Evolutionary conservation across 148 eudicot genomes (phyloP).

Genomic region (Rhododendron ferrugineum): DNA sequence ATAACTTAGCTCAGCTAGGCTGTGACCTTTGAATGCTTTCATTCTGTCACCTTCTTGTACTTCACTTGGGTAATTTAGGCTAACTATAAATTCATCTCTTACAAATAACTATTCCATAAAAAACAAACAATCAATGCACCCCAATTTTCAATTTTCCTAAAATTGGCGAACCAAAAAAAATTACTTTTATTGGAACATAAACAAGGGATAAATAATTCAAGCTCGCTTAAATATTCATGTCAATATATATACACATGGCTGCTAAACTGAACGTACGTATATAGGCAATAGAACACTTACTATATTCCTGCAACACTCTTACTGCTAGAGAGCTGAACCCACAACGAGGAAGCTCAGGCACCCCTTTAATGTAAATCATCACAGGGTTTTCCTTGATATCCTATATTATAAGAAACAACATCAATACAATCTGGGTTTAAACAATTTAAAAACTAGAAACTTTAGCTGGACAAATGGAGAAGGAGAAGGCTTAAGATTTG

Average conservation of each 20-base stretch:
- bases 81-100: background rate
- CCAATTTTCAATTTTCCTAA: background rate
- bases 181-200: background rate
- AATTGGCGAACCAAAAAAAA: background rate
- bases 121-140: background rate
- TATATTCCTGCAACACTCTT: constrained; percentile 64
- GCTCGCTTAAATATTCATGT: background rate
- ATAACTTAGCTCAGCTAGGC: background rate
- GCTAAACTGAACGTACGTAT: background rate
- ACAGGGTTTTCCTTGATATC: constrained; percentile 89
- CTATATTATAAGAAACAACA: constrained; percentile 26
- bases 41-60: background rate
- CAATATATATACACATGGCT: background rate
- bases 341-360: constrained; percentile 80
- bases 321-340: constrained; percentile 94
- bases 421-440: constrained; percentile 3
- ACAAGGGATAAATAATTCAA: background rate
- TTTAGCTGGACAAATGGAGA: background rate
- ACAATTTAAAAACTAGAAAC: background rate
- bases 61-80: background rate
- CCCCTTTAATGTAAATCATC: constrained; percentile 94
- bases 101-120: background rate
- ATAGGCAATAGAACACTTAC: constrained; percentile 38
- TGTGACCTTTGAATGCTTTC: background rate
- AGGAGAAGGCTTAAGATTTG: background rate